phyloP scores from a whole-genome alignment of 78 protist species.

The Corallochytrium limacisporum region DNA sequence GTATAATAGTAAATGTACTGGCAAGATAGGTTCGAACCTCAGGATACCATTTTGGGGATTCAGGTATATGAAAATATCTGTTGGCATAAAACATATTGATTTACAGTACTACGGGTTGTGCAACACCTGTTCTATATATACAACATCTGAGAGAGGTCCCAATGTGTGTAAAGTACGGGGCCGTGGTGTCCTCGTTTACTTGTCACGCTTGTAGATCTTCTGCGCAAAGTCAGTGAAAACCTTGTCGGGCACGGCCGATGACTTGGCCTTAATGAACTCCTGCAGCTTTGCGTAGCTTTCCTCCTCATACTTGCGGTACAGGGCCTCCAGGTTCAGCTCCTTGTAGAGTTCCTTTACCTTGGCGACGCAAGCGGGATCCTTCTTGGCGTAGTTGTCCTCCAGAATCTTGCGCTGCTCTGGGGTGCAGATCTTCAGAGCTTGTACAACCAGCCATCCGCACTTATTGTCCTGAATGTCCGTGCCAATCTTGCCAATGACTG shows the following conservation, averaged over 20 bases:
- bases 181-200: too few species aligned
- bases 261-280: background rate
- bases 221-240: conserved; percentile 11
- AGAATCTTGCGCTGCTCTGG: conserved; percentile 47
- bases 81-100: too few species aligned
- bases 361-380: conserved; percentile 1
- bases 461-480: conserved; percentile 91
- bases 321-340: conserved; percentile 7
- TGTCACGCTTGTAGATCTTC: conserved; percentile 20
- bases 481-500: conserved; percentile 88
- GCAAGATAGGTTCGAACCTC: too few species aligned
- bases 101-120: too few species aligned
- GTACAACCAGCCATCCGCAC: conserved; percentile 83
- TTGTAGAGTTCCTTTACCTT: conserved; percentile 28
- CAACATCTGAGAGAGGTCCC: too few species aligned
- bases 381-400: conserved; percentile 26
- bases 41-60: too few species aligned
- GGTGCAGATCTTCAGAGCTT: conserved; percentile 41
- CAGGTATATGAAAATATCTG: too few species aligned
- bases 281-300: background rate
- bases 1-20: too few species aligned
- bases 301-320: conserved; percentile 16
- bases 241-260: background rate
- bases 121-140: too few species aligned
- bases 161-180: too few species aligned